Conservation (phyloP, 2,329 filamentous ascomycete species). For the Hypoxylon sp. region DNA sequence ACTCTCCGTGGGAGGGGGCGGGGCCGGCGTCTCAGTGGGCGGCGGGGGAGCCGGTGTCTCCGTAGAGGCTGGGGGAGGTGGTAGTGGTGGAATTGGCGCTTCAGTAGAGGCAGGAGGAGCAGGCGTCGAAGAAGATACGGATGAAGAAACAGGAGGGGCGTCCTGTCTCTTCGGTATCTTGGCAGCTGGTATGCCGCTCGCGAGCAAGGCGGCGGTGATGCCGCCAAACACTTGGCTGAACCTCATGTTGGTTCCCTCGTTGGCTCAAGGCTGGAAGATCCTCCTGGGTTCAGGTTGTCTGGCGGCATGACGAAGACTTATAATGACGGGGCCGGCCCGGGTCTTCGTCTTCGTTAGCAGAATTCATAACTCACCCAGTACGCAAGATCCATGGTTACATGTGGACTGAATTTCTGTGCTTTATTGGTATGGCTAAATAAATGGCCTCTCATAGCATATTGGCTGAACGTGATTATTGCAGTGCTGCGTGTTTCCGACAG, state of each 20-base stretch:
- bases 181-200: constrained; percentile 41
- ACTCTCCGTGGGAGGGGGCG: constrained; percentile 3
- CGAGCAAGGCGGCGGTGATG: constrained; percentile 46
- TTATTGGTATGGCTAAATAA: constrained; percentile 44
- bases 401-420: constrained; percentile 20
- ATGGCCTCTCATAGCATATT: constrained; percentile 26
- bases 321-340: constrained; percentile 26
- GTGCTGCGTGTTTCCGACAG: constrained; percentile 41
- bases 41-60: constrained; percentile 12
- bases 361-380: constrained; percentile 16
- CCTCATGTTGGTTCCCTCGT: constrained; percentile 45
- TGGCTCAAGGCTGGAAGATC: constrained; percentile 38
- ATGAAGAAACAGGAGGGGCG: constrained; percentile 13
- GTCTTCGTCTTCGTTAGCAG: constrained; percentile 19
- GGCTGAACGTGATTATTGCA: constrained; percentile 42
- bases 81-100: constrained; percentile 14
- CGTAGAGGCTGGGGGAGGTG: constrained; percentile 6
- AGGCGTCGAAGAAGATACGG: constrained; percentile 8
- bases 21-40: not conserved
- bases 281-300: constrained; percentile 23
- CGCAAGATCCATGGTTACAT: constrained; percentile 32
- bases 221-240: constrained; percentile 44
- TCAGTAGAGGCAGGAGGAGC: constrained; percentile 29
- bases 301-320: constrained; percentile 37
- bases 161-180: constrained; percentile 42